Base-by-base conservation (phyloP, 2,329 filamentous ascomycete genomes). In the Pseudogymnoascus destructans region DNA sequence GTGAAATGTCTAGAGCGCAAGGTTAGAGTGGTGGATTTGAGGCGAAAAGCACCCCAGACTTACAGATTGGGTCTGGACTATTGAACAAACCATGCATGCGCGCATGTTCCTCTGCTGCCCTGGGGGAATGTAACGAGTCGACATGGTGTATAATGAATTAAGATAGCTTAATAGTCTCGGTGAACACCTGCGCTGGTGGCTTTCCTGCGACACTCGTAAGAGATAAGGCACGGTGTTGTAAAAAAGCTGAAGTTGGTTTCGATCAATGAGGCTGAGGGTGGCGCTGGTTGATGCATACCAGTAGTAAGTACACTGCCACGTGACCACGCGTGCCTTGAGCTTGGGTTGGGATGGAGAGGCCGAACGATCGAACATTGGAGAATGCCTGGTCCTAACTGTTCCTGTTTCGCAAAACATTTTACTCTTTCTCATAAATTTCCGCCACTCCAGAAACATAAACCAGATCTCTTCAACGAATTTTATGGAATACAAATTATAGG, bases 21-120 rank as follows among this genome's bases (percentile, higher is more conserved):
- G 7, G n/a, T 25, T 40, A 63, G 57, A 58, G 49, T 61, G 36
- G 58, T 57, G 52, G 57, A 35, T 13, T 27, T 10, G 6, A 30
- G 54, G 10, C 27, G 11, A 11, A 32, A 10, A 42, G 32, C 27
- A 32, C n/a, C 27, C 61, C 65, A 42, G 54, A 70, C 79, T 65
- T 75, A 90, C 87, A 64, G 78, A 79, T 68, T 85, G 83, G 61
- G 87, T 85, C 77, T 92, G 89, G 64, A 97, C 89, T 70, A 97
- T 87, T 58, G 89, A 92, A 81, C 93, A 98, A 66, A 97, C 89
- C 90, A 98, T 96, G 78, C 93, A 98, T 68, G 93, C 93, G 73
- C 93, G 91, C 65, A 95, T 81, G 71, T 88, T 85, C 73, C 91
- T 88, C 75, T 86, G 84, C 73, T 93, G 87, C 70, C 77, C 79